phyloP scores from a whole-genome alignment of 768 basidiomycete species.

The Amanita fuliginea region DNA sequence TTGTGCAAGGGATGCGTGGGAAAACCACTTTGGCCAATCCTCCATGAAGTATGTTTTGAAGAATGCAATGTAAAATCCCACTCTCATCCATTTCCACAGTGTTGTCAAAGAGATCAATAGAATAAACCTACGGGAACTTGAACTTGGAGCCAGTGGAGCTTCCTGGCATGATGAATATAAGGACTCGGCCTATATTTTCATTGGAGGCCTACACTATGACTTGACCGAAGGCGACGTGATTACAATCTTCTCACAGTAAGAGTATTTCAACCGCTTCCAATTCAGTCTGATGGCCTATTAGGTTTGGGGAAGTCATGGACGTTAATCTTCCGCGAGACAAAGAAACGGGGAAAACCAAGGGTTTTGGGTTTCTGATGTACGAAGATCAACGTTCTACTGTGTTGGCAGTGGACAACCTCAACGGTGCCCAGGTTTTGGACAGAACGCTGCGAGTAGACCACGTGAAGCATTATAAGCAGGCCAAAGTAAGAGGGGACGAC shows the following conservation, averaged over 20 bases:
- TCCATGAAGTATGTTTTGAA: slow-evolving; percentile 60
- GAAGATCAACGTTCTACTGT: slow-evolving; percentile 95
- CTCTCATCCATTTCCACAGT: slow-evolving; percentile 26
- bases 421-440: slow-evolving; percentile 83
- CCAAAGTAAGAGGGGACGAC: slow-evolving; percentile 61
- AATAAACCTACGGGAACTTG: slow-evolving; percentile 87
- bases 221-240: slow-evolving; percentile 97
- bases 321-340: slow-evolving; percentile 93
- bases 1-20: slow-evolving; percentile 21
- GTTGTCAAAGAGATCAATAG: slow-evolving; percentile 89
- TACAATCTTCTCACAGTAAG: slow-evolving; percentile 95
- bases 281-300: slow-evolving; percentile 18
- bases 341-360: slow-evolving; percentile 78
- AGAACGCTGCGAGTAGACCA: slow-evolving; percentile 87
- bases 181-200: slow-evolving; percentile 93
- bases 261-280: slow-evolving; percentile 9
- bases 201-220: slow-evolving; percentile 81
- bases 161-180: slow-evolving; percentile 98
- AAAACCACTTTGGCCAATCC: slow-evolving; percentile 20
- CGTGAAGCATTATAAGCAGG: slow-evolving; percentile 87
- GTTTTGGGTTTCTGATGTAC: slow-evolving; percentile 98
- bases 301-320: slow-evolving; percentile 96
- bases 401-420: slow-evolving; percentile 96
- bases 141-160: slow-evolving; percentile 55
- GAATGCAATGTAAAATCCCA: neutral